A percentile compares a stretch with the other conserved stretches of the same genome.
Evolutionary conservation across 2,329 filamentous ascomycete genomes (phyloP).

Genomic region (Calonectria pteridis): DNA sequence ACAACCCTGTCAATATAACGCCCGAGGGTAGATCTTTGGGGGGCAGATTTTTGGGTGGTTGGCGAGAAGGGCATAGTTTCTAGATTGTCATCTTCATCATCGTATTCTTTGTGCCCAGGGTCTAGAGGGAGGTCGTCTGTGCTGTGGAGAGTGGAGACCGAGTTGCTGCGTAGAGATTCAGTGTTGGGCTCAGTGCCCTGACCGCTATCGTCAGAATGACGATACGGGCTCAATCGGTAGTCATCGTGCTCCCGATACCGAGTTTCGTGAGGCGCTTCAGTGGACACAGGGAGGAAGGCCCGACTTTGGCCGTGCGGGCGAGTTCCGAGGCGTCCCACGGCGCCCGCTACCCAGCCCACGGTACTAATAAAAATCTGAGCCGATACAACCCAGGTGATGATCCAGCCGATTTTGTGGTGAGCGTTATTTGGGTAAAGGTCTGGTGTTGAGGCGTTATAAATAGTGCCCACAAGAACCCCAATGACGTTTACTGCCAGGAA

Average conservation of each 20-base stretch:
- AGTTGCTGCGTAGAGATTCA: conserved; percentile 74
- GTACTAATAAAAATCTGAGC: conserved; percentile 79
- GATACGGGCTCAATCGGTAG: conserved; percentile 61
- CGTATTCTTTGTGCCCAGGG: conserved; percentile 61
- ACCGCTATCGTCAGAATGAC: conserved; percentile 78
- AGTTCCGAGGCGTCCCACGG: conserved; percentile 1
- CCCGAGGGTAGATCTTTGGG: conserved; percentile 64
- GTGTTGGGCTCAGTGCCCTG: conserved; percentile 80
- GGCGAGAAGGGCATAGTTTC: conserved; percentile 42
- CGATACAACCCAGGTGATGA: conserved; percentile 77
- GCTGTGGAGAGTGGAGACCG: conserved; percentile 67
- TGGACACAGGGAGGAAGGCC: conserved; percentile 73
- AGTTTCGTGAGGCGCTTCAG: conserved; percentile 48
- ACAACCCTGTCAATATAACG: conserved; percentile 67
- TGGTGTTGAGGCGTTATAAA: conserved; percentile 86
- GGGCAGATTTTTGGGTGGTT: conserved; percentile 59
- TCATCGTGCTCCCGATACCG: conserved; percentile 52
- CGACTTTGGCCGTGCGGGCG: conserved; percentile 42
- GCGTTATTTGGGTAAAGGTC: conserved; percentile 89
- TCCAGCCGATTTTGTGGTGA: conserved; percentile 92
- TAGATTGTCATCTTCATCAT: conserved; percentile 61
- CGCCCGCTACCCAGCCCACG: conserved; percentile 68
- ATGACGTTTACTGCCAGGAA: conserved; percentile 75
- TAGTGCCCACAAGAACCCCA: conserved; percentile 73
- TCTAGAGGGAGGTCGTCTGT: conserved; percentile 55